Percentiles rank a stretch among this genome's conserved stretches.
phyloP scores from a whole-genome alignment of 1,139 yeast species.

The Blastobotrys persicus region DNA sequence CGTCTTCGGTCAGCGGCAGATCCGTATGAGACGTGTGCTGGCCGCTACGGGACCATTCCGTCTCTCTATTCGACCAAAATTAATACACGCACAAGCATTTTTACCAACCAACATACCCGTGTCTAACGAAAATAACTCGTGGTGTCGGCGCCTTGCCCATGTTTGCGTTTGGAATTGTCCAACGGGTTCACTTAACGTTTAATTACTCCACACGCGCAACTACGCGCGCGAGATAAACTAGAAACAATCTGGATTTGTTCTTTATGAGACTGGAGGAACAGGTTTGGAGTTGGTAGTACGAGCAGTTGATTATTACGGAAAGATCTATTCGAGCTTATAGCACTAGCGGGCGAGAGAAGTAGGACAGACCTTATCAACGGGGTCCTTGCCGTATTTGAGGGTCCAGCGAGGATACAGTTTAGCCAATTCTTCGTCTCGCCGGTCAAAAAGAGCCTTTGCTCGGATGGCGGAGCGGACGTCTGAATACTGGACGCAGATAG shows the following conservation, averaged over 20 bases:
- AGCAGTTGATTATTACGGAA: too few relatives aligned
- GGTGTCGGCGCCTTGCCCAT: conserved; percentile 47
- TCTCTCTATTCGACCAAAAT: conserved; percentile 54
- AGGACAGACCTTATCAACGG: conserved; percentile 55
- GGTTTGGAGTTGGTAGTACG: too few relatives aligned
- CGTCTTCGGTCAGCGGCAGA: conserved; percentile 70
- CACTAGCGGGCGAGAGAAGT: conserved; percentile 12
- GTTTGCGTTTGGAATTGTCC: too few relatives aligned
- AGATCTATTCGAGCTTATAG: too few relatives aligned
- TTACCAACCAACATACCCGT: conserved; percentile 42
- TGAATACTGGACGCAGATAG: conserved; percentile 60
- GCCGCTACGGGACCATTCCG: conserved; percentile 93
- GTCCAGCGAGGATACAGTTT: conserved; percentile 59
- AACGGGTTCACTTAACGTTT: too few relatives aligned
- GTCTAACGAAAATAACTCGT: conserved; percentile 76
- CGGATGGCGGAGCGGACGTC: conserved; percentile 62
- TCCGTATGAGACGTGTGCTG: conserved; percentile 89
- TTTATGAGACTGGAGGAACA: too few relatives aligned
- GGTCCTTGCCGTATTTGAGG: conserved; percentile 66
- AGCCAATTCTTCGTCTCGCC: conserved; percentile 34
- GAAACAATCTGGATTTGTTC: too few relatives aligned
- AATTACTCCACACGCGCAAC: too few relatives aligned
- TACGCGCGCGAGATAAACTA: too few relatives aligned
- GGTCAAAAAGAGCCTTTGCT: conserved; percentile 53
- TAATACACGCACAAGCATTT: not conserved